Evolutionary conservation across 768 basidiomycete genomes (phyloP).

Genomic region (Lactifluus echinatus): DNA sequence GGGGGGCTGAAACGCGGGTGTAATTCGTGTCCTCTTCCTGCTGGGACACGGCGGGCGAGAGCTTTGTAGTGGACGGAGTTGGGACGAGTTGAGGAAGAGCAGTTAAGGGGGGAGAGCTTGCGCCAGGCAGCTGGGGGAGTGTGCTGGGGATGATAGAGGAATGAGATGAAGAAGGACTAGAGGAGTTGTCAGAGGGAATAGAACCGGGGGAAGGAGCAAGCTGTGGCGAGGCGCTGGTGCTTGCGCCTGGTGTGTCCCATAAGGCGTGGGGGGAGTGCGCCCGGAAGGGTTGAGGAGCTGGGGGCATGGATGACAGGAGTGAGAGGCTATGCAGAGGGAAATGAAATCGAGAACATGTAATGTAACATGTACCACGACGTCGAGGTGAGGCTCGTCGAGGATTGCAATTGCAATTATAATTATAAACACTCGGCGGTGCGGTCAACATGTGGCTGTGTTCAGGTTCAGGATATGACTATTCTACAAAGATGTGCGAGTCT

Average conservation of each 20-base stretch:
- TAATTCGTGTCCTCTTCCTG: slow-evolving; percentile 11
- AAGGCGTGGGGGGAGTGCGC: slow-evolving; percentile 18
- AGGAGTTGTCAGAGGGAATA: slow-evolving; percentile 17
- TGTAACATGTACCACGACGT: slow-evolving; percentile 9
- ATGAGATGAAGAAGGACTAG: slow-evolving; percentile 10
- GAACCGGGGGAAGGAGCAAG: slow-evolving; percentile 14
- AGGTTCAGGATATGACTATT: no score
- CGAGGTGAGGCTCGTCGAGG: slow-evolving; percentile 16
- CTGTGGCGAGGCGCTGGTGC: slow-evolving; percentile 19
- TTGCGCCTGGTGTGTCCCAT: slow-evolving; percentile 22
- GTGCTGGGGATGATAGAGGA: slow-evolving; percentile 9
- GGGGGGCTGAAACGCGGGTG: slow-evolving; percentile 8
- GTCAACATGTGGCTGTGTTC: slow-evolving; percentile 14
- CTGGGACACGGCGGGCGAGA: background rate
- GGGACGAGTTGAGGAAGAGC: slow-evolving; percentile 3
- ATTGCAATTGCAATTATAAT: no score
- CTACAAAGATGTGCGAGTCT: slow-evolving; percentile 58
- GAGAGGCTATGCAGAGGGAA: slow-evolving; percentile 13
- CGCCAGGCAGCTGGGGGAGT: slow-evolving; percentile 16
- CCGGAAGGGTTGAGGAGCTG: slow-evolving; percentile 15
- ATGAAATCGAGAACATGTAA: slow-evolving; percentile 11
- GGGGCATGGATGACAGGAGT: slow-evolving; percentile 18
- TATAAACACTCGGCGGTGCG: no score
- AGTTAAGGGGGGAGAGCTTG: slow-evolving; percentile 9
- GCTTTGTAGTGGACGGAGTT: slow-evolving; percentile 3